phyloP scores from a whole-genome alignment of 2,329 filamentous ascomycete genomes.

The Aulographum hederae region DNA sequence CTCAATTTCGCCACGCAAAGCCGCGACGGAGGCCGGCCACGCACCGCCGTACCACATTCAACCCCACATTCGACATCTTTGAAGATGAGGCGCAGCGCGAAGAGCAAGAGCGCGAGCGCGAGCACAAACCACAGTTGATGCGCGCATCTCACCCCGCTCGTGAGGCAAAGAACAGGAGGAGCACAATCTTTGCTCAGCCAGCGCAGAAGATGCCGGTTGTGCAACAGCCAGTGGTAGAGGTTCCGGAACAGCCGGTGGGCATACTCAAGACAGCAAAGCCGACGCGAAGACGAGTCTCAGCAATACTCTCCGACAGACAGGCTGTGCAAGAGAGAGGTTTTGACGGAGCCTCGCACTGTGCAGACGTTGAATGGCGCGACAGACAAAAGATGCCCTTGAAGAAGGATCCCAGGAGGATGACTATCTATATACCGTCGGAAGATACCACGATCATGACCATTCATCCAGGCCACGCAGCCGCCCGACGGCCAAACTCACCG shows the following conservation, averaged over 20 bases:
- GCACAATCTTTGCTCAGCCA: slow-evolving; percentile 16
- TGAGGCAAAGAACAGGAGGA: slow-evolving; percentile 12
- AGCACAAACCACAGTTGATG: not conserved
- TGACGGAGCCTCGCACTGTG: slow-evolving; percentile 10
- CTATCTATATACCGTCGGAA: slow-evolving; percentile 31
- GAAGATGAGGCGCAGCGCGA: slow-evolving; percentile 16
- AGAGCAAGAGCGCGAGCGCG: not conserved
- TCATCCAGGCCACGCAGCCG: slow-evolving; percentile 25
- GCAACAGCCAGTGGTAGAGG: slow-evolving; percentile 6
- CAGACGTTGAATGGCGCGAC: no score
- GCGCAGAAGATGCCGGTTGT: slow-evolving; percentile 16
- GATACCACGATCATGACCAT: slow-evolving; percentile 33
- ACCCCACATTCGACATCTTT: slow-evolving; percentile 17
- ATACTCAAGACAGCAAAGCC: slow-evolving; percentile 8
- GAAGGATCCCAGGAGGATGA: slow-evolving; percentile 26
- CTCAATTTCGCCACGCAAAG: slow-evolving; percentile 12
- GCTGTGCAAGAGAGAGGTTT: slow-evolving; percentile 13
- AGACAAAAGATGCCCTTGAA: no score
- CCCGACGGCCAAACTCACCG: slow-evolving; percentile 6
- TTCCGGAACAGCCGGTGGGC: slow-evolving; percentile 7
- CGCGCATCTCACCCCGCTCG: slow-evolving; percentile 6
- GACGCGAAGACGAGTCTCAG: slow-evolving; percentile 17
- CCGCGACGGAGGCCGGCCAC: slow-evolving; percentile 13
- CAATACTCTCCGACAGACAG: slow-evolving; percentile 13
- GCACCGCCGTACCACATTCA: slow-evolving; percentile 11